Evolutionary conservation across 495 filamentous ascomycete genomes (phyloP).

Genomic region (Daldinia concentrica): DNA sequence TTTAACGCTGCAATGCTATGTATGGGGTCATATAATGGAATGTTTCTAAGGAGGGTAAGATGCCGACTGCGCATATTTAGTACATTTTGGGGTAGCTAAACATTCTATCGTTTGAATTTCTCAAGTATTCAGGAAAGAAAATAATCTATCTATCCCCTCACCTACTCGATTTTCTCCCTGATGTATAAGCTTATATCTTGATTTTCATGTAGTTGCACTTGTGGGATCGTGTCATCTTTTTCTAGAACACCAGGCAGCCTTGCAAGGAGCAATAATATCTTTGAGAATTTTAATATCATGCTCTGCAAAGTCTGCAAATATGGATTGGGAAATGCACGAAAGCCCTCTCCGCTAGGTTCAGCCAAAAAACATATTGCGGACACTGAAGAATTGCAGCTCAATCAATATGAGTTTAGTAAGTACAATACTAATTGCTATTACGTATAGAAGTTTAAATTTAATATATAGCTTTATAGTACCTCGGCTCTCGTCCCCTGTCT

Average conservation of each 20-base stretch:
- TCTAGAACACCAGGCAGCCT: background rate
- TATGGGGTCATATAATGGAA: too few relatives aligned
- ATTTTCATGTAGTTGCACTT: too few relatives aligned
- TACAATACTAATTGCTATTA: background rate
- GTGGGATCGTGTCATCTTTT: background rate
- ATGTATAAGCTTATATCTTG: too few relatives aligned
- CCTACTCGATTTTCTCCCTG: background rate
- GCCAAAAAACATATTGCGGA: background rate
- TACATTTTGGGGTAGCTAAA: background rate
- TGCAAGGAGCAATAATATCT: background rate
- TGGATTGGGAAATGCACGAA: background rate
- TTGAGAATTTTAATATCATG: background rate
- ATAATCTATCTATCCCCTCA: too few relatives aligned
- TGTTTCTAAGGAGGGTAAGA: background rate
- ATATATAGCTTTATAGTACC: background rate
- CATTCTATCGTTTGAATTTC: background rate
- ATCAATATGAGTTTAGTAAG: background rate
- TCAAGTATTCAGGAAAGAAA: too few relatives aligned
- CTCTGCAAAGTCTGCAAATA: background rate
- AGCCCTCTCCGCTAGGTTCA: background rate
- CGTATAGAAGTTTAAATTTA: background rate
- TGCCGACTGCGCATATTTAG: background rate
- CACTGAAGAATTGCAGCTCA: background rate
- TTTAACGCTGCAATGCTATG: too few relatives aligned
- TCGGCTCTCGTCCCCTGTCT: background rate